These are phyloP conservation scores for Dioscorea cayenensis DNA, from an alignment of 116 monocot genomes.

Conservation along the genomic window DNA sequence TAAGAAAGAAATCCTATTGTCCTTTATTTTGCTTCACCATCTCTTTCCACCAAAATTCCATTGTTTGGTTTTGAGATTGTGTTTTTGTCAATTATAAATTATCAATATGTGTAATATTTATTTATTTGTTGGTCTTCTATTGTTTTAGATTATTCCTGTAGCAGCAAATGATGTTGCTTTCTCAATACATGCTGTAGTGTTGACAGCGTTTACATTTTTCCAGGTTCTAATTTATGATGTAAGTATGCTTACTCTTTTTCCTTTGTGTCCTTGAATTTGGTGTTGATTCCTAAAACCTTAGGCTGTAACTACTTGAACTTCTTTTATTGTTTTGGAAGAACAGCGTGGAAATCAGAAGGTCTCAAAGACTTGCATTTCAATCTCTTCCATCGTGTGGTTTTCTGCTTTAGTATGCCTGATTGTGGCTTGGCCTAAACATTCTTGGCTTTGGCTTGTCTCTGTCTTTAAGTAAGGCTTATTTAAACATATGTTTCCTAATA, in stretches of 20 bases:
- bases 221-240: conserved; percentile 85
- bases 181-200: conserved; percentile 80
- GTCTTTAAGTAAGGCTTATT: conserved; percentile 64
- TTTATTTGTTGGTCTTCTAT: conserved; percentile 1
- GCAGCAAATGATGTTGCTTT: conserved; percentile 93
- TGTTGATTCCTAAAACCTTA: neutral
- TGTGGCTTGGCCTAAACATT: conserved; percentile 64
- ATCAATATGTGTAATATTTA: neutral
- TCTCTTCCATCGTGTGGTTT: conserved; percentile 46
- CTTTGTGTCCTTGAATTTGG: neutral
- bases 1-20: no score
- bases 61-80: neutral
- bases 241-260: conserved; percentile 3
- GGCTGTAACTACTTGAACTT: neutral
- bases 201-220: conserved; percentile 68
- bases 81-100: neutral
- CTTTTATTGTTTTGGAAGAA: conserved; percentile 5
- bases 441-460: conserved; percentile 92
- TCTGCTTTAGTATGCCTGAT: conserved; percentile 57
- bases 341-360: conserved; percentile 87
- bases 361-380: conserved; percentile 54
- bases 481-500: neutral
- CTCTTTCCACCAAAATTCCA: neutral
- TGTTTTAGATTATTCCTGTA: conserved; percentile 83
- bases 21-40: no score